These are phyloP conservation scores for Kwoniella heveanensis DNA, from an alignment of 768 basidiomycete species.

Conservation along the genomic window DNA sequence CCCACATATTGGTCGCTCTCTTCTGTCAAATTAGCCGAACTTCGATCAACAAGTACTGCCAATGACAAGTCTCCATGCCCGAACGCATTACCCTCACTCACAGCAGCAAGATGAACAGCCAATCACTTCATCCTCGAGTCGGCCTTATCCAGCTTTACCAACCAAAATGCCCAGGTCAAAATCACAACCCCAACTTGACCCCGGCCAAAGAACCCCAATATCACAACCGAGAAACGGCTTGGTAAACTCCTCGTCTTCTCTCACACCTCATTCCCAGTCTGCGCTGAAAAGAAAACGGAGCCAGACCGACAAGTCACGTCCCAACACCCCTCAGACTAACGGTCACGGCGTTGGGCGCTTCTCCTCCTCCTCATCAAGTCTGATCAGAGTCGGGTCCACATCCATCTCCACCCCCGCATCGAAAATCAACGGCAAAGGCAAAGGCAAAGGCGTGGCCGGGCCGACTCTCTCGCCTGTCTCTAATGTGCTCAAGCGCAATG, in stretches of 20 bases:
- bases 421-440: constrained; percentile 22
- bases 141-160: constrained; percentile 1
- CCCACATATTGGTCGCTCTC: too few relatives aligned
- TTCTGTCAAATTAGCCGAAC: neutral
- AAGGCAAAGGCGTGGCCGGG: constrained; percentile 13
- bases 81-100: neutral
- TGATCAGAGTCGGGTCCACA: neutral
- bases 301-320: neutral
- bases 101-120: too few relatives aligned
- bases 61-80: neutral
- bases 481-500: neutral
- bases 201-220: neutral
- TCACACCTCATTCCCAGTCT: constrained; percentile 2
- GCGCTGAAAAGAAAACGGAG: constrained; percentile 5
- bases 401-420: neutral
- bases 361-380: neutral
- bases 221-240: neutral
- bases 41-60: neutral
- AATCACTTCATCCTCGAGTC: neutral
- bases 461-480: neutral
- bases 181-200: neutral
- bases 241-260: constrained; percentile 4
- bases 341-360: neutral
- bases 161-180: neutral
- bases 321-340: constrained; percentile 9